A percentile compares a stretch with the other conserved stretches of the same genome.
Conservation (phyloP, 2,329 filamentous ascomycete genomes). For the Arthrobotrys conoides region DNA sequence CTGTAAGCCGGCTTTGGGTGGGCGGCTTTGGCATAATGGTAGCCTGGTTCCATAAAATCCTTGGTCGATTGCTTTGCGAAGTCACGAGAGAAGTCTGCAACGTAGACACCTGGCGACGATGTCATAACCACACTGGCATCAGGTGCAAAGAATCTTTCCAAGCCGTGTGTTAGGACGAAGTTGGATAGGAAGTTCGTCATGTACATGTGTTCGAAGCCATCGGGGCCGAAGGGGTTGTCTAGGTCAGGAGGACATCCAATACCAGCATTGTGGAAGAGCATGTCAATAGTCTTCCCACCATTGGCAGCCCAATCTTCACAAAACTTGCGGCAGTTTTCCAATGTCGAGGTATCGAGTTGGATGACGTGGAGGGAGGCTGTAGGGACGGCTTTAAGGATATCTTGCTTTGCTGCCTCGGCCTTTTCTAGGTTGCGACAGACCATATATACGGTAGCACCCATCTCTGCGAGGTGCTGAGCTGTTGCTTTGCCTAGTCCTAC, state of each 20-base stretch:
- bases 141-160: constrained; percentile 49
- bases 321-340: constrained; percentile 50
- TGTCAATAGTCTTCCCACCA: constrained; percentile 53
- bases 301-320: constrained; percentile 50
- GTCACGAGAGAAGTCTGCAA: constrained; percentile 17
- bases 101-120: constrained; percentile 45
- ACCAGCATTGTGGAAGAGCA: constrained; percentile 58
- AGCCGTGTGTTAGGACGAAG: constrained; percentile 39
- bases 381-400: constrained; percentile 45
- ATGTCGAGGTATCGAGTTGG: constrained; percentile 48
- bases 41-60: constrained; percentile 38
- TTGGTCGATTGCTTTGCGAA: constrained; percentile 35
- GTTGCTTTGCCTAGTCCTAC: constrained; percentile 55
- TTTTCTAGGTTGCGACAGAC: constrained; percentile 53
- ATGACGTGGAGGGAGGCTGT: constrained; percentile 39
- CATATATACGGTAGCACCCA: constrained; percentile 50
- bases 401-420: constrained; percentile 43
- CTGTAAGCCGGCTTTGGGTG: constrained; percentile 31
- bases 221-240: constrained; percentile 32
- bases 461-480: constrained; percentile 41
- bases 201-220: constrained; percentile 54
- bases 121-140: constrained; percentile 54
- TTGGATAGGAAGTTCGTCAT: constrained; percentile 60
- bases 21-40: constrained; percentile 36
- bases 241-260: constrained; percentile 37